phyloP scores from a whole-genome alignment of 352 stramenopile species.

The Pythium utonaiense region DNA sequence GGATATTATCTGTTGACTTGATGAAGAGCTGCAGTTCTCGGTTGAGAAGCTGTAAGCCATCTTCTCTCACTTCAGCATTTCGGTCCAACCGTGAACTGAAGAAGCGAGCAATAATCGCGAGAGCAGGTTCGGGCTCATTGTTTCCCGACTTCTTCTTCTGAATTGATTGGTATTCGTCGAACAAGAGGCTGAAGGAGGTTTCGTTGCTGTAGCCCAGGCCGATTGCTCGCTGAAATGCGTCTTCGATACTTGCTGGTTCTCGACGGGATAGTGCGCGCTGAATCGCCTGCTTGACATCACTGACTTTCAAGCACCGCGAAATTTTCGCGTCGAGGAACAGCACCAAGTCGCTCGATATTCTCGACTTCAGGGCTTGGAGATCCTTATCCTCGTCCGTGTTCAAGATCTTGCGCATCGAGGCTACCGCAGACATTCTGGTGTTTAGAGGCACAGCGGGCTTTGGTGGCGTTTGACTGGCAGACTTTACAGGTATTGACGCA shows the following conservation, averaged over 20 bases:
- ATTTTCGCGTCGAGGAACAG: constrained; percentile 32
- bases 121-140: constrained; percentile 25
- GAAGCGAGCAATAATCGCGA: constrained; percentile 56
- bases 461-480: background rate
- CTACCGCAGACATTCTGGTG: background rate
- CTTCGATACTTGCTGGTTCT: constrained; percentile 40
- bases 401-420: constrained; percentile 6
- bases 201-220: constrained; percentile 52
- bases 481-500: background rate
- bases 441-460: background rate
- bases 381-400: constrained; percentile 14
- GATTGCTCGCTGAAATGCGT: constrained; percentile 51
- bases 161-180: constrained; percentile 43
- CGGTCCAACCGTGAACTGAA: constrained; percentile 42
- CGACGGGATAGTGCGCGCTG: constrained; percentile 28
- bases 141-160: constrained; percentile 10
- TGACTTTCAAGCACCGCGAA: constrained; percentile 38
- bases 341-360: constrained; percentile 28
- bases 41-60: constrained; percentile 48
- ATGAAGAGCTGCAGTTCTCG: constrained; percentile 53
- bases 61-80: constrained; percentile 58
- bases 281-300: constrained; percentile 36
- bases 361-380: constrained; percentile 41
- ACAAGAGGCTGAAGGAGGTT: constrained; percentile 36
- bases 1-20: constrained; percentile 26